A percentile compares a stretch with the other conserved stretches of the same genome.
phyloP scores from a whole-genome alignment of 306 rosid genomes.

The Styphnolobium japonicum region DNA sequence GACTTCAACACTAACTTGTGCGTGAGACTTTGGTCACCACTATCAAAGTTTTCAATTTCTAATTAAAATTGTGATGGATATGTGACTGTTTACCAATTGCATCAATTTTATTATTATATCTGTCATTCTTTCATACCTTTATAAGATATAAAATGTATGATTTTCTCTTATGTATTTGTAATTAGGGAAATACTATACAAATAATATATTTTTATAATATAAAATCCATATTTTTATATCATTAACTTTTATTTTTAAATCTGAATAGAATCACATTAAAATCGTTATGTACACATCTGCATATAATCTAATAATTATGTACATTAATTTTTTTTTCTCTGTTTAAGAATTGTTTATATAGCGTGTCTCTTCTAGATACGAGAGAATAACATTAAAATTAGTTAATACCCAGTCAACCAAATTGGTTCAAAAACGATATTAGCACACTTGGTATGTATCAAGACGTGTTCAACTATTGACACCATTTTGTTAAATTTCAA shows the following conservation, averaged over 20 bases:
- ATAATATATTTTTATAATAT: background rate
- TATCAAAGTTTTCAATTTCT: background rate
- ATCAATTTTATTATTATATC: background rate
- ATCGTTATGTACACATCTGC: too few species aligned
- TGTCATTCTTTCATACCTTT: background rate
- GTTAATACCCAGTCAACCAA: background rate
- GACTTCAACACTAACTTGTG: conserved; percentile 19
- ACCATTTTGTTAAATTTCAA: background rate
- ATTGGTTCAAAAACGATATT: background rate
- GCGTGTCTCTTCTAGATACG: too few species aligned
- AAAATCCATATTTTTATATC: too few species aligned
- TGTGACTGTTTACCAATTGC: background rate
- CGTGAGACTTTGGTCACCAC: conserved; percentile 6
- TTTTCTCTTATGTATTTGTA: background rate
- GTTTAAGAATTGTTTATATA: too few species aligned
- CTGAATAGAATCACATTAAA: background rate
- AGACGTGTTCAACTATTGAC: background rate
- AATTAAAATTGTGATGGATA: background rate
- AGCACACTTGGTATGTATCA: background rate
- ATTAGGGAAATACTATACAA: background rate
- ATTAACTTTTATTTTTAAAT: background rate
- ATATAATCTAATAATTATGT: too few species aligned
- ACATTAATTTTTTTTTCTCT: too few species aligned
- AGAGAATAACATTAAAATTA: too few species aligned
- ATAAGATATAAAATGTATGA: background rate